Base-by-base conservation (phyloP, 2,329 filamentous ascomycete species). In the Arthrobotrys entomopaga region DNA sequence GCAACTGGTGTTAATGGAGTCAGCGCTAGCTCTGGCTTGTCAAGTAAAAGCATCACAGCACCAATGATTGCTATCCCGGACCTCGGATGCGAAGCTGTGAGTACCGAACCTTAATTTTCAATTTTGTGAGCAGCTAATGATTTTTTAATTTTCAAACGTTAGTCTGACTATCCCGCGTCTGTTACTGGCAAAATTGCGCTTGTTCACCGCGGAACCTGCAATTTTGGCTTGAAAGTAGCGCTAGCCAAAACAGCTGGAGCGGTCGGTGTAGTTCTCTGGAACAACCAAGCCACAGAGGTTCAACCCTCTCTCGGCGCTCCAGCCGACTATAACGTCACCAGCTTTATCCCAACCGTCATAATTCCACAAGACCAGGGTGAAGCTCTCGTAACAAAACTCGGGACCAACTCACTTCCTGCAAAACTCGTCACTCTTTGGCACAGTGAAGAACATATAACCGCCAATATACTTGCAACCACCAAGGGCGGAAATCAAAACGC, bases 401-500 rank as follows among this genome's bases (percentile, higher is more conserved):
- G 50, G 11, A 77, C 79, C 7, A 65, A 71, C 11, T 50, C 66
- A 1, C 65, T 79, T 1, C 79, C 78, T 4, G 83, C 79, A 5
- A 78, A 77, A 2, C 77, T 86, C 11, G 78, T 81, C 38, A 82
- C 87, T 20, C 79, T 84, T 54, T 82, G 83, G 29, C 77, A 82
- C 61, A 79, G 84, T 38, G 82, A 85, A 76, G 84, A 84, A 76
- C 81, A 82, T 11, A 83, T 83, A 0, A 86, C 85, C 53, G 75
- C 64, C 80, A 89, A 89, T 77, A 83, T 90, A 46, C 84, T 89
- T 74, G 88, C 87, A 3, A 85, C 87, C 77, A 87, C 87, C 10
- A 85, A 84, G 74, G 81, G 80, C 13, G 88, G 88, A 49, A 85
- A 89, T 79, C 84, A 85, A 16, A 81, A 87, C 76, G 87, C 89